Percentiles rank a stretch among this genome's conserved stretches.
Evolutionary conservation across 306 rosid species (phyloP).

Genomic region (Trifolium subterraneum): DNA sequence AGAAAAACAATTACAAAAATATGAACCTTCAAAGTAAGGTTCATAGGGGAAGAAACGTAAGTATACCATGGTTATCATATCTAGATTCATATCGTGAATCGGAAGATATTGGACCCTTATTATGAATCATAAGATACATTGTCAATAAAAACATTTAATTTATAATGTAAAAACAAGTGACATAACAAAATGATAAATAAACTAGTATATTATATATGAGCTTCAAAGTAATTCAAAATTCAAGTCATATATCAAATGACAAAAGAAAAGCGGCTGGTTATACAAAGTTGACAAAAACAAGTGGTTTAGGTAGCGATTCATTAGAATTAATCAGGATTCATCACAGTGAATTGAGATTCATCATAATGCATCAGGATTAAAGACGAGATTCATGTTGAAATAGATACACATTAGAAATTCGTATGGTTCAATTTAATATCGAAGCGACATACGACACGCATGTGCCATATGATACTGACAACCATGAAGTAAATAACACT

Average conservation of each 20-base stretch:
- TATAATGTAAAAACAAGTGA: no score
- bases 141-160: no score
- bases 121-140: not conserved
- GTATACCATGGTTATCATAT: not conserved
- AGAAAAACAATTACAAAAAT: constrained; percentile 14
- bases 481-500: not conserved
- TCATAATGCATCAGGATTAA: not conserved
- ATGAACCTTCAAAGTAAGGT: constrained; percentile 11
- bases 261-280: not conserved
- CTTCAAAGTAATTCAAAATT: not conserved
- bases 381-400: not conserved
- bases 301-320: not conserved
- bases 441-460: not conserved
- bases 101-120: not conserved
- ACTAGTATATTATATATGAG: not conserved
- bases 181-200: no score
- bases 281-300: not conserved
- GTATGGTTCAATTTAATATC: not conserved
- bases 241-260: not conserved
- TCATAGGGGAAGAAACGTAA: not conserved
- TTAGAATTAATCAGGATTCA: not conserved
- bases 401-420: not conserved
- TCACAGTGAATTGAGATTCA: not conserved
- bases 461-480: not conserved
- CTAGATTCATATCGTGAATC: not conserved